Base-by-base conservation (phyloP, 805 yeast genomes). In the Ogataea kodamae region DNA sequence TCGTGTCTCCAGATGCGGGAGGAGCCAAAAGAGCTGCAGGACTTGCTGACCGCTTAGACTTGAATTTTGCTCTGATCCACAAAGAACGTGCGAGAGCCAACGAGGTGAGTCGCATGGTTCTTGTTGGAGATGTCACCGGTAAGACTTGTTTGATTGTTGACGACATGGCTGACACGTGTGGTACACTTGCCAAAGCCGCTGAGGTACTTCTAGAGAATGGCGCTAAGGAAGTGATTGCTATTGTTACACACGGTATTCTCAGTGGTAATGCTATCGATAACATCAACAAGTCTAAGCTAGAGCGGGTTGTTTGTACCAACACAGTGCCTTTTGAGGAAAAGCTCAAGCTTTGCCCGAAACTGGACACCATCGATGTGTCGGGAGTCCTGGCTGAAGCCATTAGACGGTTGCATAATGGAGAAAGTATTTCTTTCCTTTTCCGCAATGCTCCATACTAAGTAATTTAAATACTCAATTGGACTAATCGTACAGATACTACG, bases 161-260 rank as follows among this genome's bases (percentile, higher is more conserved):
- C 62, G 94, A 84, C 59, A 84, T 84, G 88, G 92, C 92, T 28
- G 94, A 84, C 57, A 84, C 94, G 13, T 84, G 94, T 64, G 94
- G 92, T 43, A 84, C 94, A 12, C 64, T 84, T 44, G 84, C 81
- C 34, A 84, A 83, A 60, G 92, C 92, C 22, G 85, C 88, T 14
- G 90, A 84, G 43, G 75, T 80, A 9, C 64, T 84, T 35, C 55
- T 83, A 39, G 78, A 74, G 17, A 78, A 82, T 49, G 72, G 72
- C 20, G 92, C 90, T 28, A 67, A 75, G 50, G 69, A 77, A 37
- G 92, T 84, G 23, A 74, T 84, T 49, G 90, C 92, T 19, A 80
- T 84, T 43, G 88, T 83, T 12, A 83, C 92, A 3, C 94, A 83
- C 55, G 94, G 92, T 43, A 77, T 83, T 10, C 67, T 83, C 39